These are phyloP conservation scores for Dioscorea zingiberensis DNA, from an alignment of 106 monocot species.

Conservation along the genomic window DNA sequence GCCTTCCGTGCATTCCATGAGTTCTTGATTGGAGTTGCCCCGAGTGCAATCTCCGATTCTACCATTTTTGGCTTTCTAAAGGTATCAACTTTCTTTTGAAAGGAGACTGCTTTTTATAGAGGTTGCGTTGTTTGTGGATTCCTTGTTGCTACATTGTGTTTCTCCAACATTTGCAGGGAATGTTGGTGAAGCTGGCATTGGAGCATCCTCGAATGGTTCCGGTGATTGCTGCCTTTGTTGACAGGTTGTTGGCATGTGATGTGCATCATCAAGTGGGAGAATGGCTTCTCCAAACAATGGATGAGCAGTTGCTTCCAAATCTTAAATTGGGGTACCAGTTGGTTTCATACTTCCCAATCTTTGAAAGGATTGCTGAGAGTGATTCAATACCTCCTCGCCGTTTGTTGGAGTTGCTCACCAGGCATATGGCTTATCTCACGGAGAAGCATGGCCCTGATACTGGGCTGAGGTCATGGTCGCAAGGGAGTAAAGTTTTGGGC, in stretches of 20 bases:
- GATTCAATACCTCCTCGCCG: conserved; percentile 52
- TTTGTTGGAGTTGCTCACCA: conserved; percentile 58
- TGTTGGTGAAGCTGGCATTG: conserved; percentile 61
- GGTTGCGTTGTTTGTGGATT: neutral
- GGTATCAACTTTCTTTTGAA: conserved; percentile 27
- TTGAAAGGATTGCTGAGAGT: conserved; percentile 74
- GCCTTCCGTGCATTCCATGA: conserved; percentile 66
- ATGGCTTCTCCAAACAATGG: conserved; percentile 60
- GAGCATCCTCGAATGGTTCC: conserved; percentile 53
- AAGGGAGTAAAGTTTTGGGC: conserved; percentile 71
- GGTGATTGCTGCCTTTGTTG: conserved; percentile 56
- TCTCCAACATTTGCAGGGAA: conserved; percentile 30
- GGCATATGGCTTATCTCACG: conserved; percentile 48
- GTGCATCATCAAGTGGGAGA: conserved; percentile 35
- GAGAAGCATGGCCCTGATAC: conserved; percentile 63
- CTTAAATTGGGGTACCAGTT: conserved; percentile 35
- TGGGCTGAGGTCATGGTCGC: conserved; percentile 67
- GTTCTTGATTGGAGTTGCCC: conserved; percentile 50
- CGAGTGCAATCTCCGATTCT: conserved; percentile 34
- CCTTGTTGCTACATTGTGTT: neutral
- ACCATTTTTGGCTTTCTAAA: conserved; percentile 47
- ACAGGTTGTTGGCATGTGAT: conserved; percentile 48
- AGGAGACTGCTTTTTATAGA: neutral
- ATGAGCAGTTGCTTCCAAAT: conserved; percentile 65
- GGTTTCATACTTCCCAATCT: conserved; percentile 70